These are phyloP conservation scores for Colletotrichum lentis DNA, from an alignment of 2,329 filamentous ascomycete genomes.

Conservation along the genomic window DNA sequence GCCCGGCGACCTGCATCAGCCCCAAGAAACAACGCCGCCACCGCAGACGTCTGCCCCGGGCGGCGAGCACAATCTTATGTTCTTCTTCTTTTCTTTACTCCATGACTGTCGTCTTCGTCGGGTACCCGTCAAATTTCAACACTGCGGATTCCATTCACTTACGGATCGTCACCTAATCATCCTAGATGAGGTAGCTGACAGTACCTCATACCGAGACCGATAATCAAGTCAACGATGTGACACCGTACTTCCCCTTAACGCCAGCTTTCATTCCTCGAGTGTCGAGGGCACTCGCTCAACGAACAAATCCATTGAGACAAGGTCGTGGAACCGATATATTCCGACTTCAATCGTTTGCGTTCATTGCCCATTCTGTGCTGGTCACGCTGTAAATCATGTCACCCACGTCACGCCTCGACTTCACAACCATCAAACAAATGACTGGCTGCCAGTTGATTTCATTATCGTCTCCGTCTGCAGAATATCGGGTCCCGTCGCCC, in stretches of 20 bases:
- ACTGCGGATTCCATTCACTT: neutral
- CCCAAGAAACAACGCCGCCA: neutral
- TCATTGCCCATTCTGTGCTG: neutral
- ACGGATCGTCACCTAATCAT: too few species aligned
- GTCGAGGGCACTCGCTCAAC: neutral
- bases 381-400: neutral
- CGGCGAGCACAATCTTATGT: neutral
- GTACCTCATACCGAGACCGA: neutral
- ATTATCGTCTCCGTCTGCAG: neutral
- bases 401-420: neutral
- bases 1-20: conserved; percentile 21
- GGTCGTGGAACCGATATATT: conserved; percentile 2
- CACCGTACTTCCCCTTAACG: neutral
- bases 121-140: neutral
- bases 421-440: neutral
- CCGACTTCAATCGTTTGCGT: neutral
- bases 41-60: neutral
- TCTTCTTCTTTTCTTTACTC: neutral
- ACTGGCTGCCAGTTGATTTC: neutral
- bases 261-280: neutral
- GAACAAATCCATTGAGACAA: neutral
- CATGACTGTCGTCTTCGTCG: neutral
- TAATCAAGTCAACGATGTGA: neutral
- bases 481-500: neutral
- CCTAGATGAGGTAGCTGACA: neutral